phyloP scores from a whole-genome alignment of 2,329 filamentous ascomycete species.

The Xylaria sp. region DNA sequence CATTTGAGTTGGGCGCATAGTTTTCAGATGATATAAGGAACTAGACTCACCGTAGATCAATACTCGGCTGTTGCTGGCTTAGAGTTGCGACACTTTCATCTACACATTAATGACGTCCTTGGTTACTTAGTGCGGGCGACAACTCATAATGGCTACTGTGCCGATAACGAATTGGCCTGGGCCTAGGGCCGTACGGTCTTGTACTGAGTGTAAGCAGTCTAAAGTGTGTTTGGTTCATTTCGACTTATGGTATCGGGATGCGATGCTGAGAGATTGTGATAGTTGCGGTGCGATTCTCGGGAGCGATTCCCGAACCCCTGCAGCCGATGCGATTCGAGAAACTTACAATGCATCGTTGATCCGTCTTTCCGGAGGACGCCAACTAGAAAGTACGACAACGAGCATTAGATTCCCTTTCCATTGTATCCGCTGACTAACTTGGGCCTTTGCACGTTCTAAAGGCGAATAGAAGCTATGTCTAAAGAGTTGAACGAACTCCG shows the following conservation, averaged over 20 bases:
- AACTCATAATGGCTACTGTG: slow-evolving; percentile 41
- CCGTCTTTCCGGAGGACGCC: slow-evolving; percentile 49
- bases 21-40: slow-evolving; percentile 18
- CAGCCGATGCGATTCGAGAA: slow-evolving; percentile 46
- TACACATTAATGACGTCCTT: not conserved
- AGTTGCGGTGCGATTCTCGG: slow-evolving; percentile 51
- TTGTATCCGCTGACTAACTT: slow-evolving; percentile 10
- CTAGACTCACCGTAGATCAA: slow-evolving; percentile 3
- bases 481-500: slow-evolving; percentile 50
- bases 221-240: slow-evolving; percentile 40
- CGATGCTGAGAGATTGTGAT: slow-evolving; percentile 21
- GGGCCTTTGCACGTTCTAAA: slow-evolving; percentile 24
- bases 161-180: slow-evolving; percentile 44
- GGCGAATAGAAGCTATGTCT: slow-evolving; percentile 50
- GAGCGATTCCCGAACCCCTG: slow-evolving; percentile 49
- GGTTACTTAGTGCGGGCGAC: not conserved
- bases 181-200: slow-evolving; percentile 46
- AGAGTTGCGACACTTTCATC: not conserved
- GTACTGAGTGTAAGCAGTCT: slow-evolving; percentile 50
- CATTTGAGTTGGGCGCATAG: not conserved
- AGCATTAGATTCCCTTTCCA: not conserved
- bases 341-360: slow-evolving; percentile 48
- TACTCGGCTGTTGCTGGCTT: not conserved
- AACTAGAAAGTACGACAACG: slow-evolving; percentile 47
- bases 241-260: slow-evolving; percentile 26